Conservation (phyloP, 2,329 filamentous ascomycete genomes). For the Talaromyces pinophilus region DNA sequence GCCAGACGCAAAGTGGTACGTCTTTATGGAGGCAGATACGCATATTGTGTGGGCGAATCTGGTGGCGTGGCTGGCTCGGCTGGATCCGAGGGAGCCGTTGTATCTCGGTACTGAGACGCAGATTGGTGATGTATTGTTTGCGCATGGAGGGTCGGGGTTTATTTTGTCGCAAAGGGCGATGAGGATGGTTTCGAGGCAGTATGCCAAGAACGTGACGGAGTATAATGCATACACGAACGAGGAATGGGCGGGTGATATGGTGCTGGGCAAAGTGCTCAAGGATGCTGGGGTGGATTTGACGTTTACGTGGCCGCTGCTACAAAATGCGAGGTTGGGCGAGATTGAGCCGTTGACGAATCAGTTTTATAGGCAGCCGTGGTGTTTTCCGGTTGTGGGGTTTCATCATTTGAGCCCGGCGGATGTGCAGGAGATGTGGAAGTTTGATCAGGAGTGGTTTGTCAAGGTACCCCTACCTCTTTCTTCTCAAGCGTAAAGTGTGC, state of each 20-base stretch:
- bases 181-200: slow-evolving; percentile 47
- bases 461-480: slow-evolving; percentile 50
- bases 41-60: slow-evolving; percentile 58
- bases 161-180: slow-evolving; percentile 55
- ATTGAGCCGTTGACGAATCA: slow-evolving; percentile 46
- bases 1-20: slow-evolving; percentile 58
- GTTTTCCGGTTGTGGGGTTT: slow-evolving; percentile 52
- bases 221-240: slow-evolving; percentile 50
- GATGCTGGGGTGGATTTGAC: slow-evolving; percentile 50
- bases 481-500: slow-evolving; percentile 24
- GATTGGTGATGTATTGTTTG: slow-evolving; percentile 54
- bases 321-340: slow-evolving; percentile 46
- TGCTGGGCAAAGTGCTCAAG: slow-evolving; percentile 50
- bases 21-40: slow-evolving; percentile 62
- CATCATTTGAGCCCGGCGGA: slow-evolving; percentile 51
- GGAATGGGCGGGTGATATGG: slow-evolving; percentile 55
- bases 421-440: slow-evolving; percentile 47
- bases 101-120: slow-evolving; percentile 59
- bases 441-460: slow-evolving; percentile 58
- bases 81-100: slow-evolving; percentile 50
- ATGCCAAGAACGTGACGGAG: slow-evolving; percentile 42
- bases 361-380: slow-evolving; percentile 50
- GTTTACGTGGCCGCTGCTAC: slow-evolving; percentile 52
- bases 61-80: slow-evolving; percentile 54
- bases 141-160: slow-evolving; percentile 57